Base-by-base conservation (phyloP, 2,329 filamentous ascomycete genomes). In the Aspergillus awamori region DNA sequence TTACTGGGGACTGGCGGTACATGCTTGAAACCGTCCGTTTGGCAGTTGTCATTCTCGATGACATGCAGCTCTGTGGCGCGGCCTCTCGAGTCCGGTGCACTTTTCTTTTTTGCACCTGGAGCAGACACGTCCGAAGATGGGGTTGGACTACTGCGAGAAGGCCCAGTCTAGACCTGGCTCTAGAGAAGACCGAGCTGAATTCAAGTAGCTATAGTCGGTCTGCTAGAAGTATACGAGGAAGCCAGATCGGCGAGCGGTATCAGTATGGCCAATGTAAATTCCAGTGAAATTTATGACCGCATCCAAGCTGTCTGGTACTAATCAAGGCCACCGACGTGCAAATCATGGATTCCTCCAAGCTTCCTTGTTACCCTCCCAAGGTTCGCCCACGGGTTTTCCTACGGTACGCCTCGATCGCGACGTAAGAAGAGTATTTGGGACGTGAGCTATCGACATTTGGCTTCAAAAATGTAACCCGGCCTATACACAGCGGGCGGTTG, bases 31-130 rank as follows among this genome's bases (percentile, higher is more conserved):
- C 36, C 17, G 38, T 22, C 47, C 26, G 39, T 20, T 11, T 36
- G 49, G 26, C 24, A 5, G 30, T 33, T 53, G 41, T 54, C 49
- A 48, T 54, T 48, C 51, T 48, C 15, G 49, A 53, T 49, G 48
- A 52, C 58, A 47, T 54, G 59, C 54, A 61, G 38, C 57, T 51
- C 11, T 20, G 53, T 43, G 53, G 41, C 38, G 53, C 38, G 10
- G 11, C 15, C 47, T 33, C 26, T 49, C 47, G 47, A 28, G 30
- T 28, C 33, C 33, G 47, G 15, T 17, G 33, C 36, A 13, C 36
- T 38, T 38, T 53, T 38, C 33, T 39, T 38, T 53, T 38, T 52
- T 1, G 7, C 17, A 5, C 7, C 51, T 38, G 22, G 51, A 53
- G 47, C 26, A 51, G 47, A 51, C 47, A 51, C 47, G 47, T 20